Evolutionary conservation across 2,329 filamentous ascomycete genomes (phyloP).

Genomic region (Alternaria sp.): DNA sequence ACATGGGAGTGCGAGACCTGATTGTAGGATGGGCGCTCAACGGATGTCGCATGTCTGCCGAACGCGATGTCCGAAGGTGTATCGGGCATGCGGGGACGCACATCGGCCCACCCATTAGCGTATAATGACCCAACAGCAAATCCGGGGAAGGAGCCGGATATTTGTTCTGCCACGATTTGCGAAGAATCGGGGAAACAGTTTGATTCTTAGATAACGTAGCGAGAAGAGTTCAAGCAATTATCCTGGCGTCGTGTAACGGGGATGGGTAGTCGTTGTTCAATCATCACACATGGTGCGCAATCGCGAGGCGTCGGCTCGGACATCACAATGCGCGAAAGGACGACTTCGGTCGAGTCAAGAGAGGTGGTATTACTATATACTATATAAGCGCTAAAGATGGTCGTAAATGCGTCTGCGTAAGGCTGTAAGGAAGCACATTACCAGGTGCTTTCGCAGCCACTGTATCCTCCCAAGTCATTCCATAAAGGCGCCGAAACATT

Average conservation of each 20-base stretch:
- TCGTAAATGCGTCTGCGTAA: slow-evolving; percentile 9
- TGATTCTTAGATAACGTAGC: background rate
- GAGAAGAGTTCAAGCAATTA: background rate
- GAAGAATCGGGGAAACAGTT: background rate
- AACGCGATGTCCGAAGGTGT: slow-evolving; percentile 17
- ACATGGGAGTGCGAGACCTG: no score
- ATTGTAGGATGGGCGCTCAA: background rate
- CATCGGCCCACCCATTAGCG: slow-evolving; percentile 7
- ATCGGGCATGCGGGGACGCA: slow-evolving; percentile 23
- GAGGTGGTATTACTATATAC: slow-evolving; percentile 28
- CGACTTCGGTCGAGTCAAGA: background rate
- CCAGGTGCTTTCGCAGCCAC: background rate
- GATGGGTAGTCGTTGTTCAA: background rate
- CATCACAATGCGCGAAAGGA: background rate
- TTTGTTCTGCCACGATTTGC: background rate
- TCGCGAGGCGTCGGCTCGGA: background rate
- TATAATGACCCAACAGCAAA: background rate
- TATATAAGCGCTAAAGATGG: slow-evolving; percentile 20
- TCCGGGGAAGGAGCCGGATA: slow-evolving; percentile 4
- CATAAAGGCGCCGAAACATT: slow-evolving; percentile 3
- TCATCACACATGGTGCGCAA: background rate
- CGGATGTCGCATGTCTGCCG: slow-evolving; percentile 5
- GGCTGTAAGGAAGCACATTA: background rate
- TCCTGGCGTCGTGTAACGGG: background rate
- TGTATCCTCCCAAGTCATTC: slow-evolving; percentile 1